These are phyloP conservation scores for Amauroascus niger DNA, from an alignment of 2,329 filamentous ascomycete genomes.

Conservation along the genomic window DNA sequence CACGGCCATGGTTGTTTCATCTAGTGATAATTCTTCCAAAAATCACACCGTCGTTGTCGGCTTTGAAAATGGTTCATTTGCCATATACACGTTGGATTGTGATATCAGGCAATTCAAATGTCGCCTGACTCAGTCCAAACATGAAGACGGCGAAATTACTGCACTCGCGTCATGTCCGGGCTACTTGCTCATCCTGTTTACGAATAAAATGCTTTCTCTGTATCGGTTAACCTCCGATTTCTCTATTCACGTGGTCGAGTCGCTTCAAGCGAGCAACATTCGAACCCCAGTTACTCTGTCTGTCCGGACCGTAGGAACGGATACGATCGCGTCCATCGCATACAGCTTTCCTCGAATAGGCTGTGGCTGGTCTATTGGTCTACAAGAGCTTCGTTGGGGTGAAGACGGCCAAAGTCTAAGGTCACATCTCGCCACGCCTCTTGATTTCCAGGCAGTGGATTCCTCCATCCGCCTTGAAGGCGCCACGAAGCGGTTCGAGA, in stretches of 20 bases:
- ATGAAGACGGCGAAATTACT: slow-evolving; percentile 55
- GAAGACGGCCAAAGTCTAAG: slow-evolving; percentile 36
- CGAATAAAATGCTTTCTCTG: slow-evolving; percentile 62
- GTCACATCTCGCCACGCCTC: slow-evolving; percentile 33
- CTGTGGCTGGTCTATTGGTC: slow-evolving; percentile 76
- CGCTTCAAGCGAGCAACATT: slow-evolving; percentile 69
- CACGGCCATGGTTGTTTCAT: slow-evolving; percentile 41
- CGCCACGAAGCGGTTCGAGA: not conserved
- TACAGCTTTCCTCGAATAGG: slow-evolving; percentile 70
- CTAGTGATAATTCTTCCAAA: slow-evolving; percentile 34
- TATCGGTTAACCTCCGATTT: slow-evolving; percentile 50
- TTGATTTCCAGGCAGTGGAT: slow-evolving; percentile 23
- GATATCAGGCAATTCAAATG: slow-evolving; percentile 37
- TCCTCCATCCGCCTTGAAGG: not conserved
- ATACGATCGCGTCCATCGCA: slow-evolving; percentile 71
- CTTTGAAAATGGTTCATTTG: slow-evolving; percentile 62
- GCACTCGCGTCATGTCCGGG: slow-evolving; percentile 64
- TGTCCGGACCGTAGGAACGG: slow-evolving; percentile 55
- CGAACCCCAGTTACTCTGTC: slow-evolving; percentile 73
- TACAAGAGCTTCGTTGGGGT: slow-evolving; percentile 77
- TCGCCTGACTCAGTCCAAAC: slow-evolving; percentile 52
- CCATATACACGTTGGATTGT: slow-evolving; percentile 54
- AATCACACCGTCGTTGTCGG: slow-evolving; percentile 58
- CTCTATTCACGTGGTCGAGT: slow-evolving; percentile 56
- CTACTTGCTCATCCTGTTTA: slow-evolving; percentile 69